Evolutionary conservation across 495 filamentous ascomycete species (phyloP), one percentile per base, ranked within the genome.

Genomic region (Xylaria flabelliformis): DNA sequence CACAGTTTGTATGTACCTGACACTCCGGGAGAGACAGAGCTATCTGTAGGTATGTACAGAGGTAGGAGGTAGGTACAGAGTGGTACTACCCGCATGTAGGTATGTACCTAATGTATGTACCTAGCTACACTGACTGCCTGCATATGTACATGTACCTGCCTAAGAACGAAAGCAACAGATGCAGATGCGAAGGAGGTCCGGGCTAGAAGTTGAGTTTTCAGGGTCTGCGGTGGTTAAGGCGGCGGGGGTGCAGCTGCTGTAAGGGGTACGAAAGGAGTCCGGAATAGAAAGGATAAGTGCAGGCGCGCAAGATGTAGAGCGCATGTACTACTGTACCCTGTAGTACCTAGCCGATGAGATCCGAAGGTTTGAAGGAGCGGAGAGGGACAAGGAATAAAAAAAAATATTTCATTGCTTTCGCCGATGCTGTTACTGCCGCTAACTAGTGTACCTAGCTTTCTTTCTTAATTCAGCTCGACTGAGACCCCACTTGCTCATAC

Each of bases 331-430:
- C 42, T 29, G 44, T 48, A 51, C 63, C 41, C 9, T 10, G 63
- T n/a, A 46, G 24, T 32, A 51, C 39, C 62, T 59, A 15, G 19
- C 58, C 34, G 58, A 21, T 51, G n/a, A 19, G 6, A 32, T 56
- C 53, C 53, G 29, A 5, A 29, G 13, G 64, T 53, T 10, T n/a
- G 44, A 41, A 39, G 42, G 29, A 56, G 50, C 65, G 39, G 65
- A 68, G 65, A 44, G 13, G 6, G 65, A 21, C 65, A 68, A 68
- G 65, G 51, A 59, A 51, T 51, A 56, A 58, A 63, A 70, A 70
- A 70, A 70, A 70, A 44, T 46, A 53, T 70, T 69, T 41, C 7
- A 63, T 26, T 29, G 56, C 36, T 24, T 51, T 67, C 32, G 41
- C 48, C 4, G 36, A 63, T 44, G 21, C 58, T 21, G 8, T 29